Evolutionary conservation across 345 rosid species (phyloP), one percentile per base, ranked within the genome.

Genomic region (Citrus australasica): DNA sequence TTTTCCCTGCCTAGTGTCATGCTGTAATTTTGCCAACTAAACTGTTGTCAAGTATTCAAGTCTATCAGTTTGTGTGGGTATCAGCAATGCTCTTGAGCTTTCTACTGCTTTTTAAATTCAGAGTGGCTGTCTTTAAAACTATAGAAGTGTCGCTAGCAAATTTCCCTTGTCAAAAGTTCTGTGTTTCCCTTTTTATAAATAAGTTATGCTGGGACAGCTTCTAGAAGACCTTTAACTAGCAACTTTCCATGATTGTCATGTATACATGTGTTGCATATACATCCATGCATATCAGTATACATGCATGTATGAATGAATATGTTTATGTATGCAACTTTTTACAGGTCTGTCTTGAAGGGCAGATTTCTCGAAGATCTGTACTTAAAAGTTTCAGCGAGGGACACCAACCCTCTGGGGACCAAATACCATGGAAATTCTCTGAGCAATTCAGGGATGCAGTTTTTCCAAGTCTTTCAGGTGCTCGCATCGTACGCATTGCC

Each of bases 341-440:
- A 22, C 87, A 92, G 99, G 93, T 96, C 37, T 79, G 90, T 71
- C 97, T 94, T 74, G 99, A 96, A 89, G 99, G 99, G 63, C 92
- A 90, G 58, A 96, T 96, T 82, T 96, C 99, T 78, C 88, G 80
- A 71, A 91, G 83, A 86, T 96, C 99, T 82, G 97, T 90, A 27
- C 76, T 89, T 42, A 83, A 82, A 85, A 94, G 94, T 87, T 88
- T 94, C 79, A 82, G 88, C 7, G 92, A 82, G 75, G 98, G 94
- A 46, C 93, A 92, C 88, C 92, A 89, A 78, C 99, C 99, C 10
- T 89, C 58, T 87, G 99, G 99, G 76, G 99, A 97, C 85, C 98
- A 94, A 80, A 92, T 97, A 74, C 98, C 99, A 37, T 97, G 99
- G 99, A 97, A 97, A 82, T 94, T 97, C 81, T 91, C 89, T 82